Evolutionary conservation across 2,329 filamentous ascomycete genomes (phyloP), one percentile per base, ranked within the genome.

Genomic region (Aplosporella prunicola): DNA sequence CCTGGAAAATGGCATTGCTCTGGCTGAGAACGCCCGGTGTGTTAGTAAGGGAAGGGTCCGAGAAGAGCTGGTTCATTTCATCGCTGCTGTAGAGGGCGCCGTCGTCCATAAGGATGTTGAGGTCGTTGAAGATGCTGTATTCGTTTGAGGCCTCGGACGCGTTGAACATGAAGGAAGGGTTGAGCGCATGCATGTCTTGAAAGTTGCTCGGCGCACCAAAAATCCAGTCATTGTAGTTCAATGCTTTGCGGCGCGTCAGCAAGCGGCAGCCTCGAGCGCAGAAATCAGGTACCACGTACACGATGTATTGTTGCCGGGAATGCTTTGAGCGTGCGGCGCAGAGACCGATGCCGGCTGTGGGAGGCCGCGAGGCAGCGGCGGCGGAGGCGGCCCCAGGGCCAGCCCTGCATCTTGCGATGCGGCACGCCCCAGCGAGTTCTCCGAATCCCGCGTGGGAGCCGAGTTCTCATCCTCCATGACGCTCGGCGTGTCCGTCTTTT

Each of bases 81-180:
- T 67, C 63, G 33, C 59, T 56, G 28, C 52, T 51, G 37, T 66
- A 68, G 20, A 66, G 55, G 15, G 54, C 56, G 37, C 61, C 63
- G 45, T 69, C 88, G 63, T 96, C 88, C 46, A 95, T 73, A 39
- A 95, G 67, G 56, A 85, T 93, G 48, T 80, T 93, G 57, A 96
- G 96, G 61, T 98, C 89, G 67, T 93, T 93, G 55, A 98, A 76
- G 35, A 96, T 68, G 57, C 95, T 94, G 61, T 94, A 95, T 67
- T 98, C 91, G 64, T 91, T 91, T 43, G 83, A 88, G 50, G 95
- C 84, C 63, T 98, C 91, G 45, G 87, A 84, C n/a, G 78, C 77
- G 57, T 81, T 82, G 64, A 95, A 93, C 81, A 94, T 88, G 67
- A 91, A 96, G 55, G 84, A 91, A 42, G 85, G 82, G 63, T 95